These are phyloP conservation scores for Coemansia sp. DNA, from an alignment of 192 early-diverging fungal genomes.

Conservation along the genomic window DNA sequence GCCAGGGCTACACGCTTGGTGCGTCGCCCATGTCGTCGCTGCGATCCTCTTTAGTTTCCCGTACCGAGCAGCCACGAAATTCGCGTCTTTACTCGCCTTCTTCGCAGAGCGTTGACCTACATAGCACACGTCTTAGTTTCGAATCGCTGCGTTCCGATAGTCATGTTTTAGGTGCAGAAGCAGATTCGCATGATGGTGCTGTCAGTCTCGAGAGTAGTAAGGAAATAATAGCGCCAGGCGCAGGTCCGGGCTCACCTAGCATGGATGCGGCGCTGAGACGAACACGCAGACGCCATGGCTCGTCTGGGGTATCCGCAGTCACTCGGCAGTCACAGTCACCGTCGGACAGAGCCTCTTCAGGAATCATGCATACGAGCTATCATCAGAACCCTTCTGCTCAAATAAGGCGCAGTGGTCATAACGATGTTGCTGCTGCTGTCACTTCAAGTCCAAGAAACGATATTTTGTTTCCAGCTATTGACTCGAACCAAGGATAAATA, in stretches of 20 bases:
- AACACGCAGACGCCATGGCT: constrained; percentile 40
- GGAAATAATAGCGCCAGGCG: not conserved
- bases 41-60: constrained; percentile 41
- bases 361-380: not conserved
- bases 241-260: not conserved
- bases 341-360: not conserved
- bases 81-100: not conserved
- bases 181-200: too few species aligned
- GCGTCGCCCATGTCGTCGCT: constrained; percentile 52
- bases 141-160: not conserved
- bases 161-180: not conserved
- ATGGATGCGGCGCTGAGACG: constrained; percentile 11
- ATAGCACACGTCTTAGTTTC: constrained; percentile 1
- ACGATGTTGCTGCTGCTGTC: not conserved
- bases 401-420: not conserved
- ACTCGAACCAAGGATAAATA: constrained; percentile 5
- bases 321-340: constrained; percentile 4
- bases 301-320: constrained; percentile 16
- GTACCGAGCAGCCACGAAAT: constrained; percentile 15
- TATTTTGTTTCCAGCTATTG: constrained; percentile 39
- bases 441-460: constrained; percentile 15
- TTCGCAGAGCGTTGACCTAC: not conserved
- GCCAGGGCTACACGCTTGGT: constrained; percentile 18
- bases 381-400: not conserved
- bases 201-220: not conserved